Evolutionary conservation across 2,329 filamentous ascomycete genomes (phyloP), one percentile per base, ranked within the genome.

Genomic region (Amesomyces nigricolor): DNA sequence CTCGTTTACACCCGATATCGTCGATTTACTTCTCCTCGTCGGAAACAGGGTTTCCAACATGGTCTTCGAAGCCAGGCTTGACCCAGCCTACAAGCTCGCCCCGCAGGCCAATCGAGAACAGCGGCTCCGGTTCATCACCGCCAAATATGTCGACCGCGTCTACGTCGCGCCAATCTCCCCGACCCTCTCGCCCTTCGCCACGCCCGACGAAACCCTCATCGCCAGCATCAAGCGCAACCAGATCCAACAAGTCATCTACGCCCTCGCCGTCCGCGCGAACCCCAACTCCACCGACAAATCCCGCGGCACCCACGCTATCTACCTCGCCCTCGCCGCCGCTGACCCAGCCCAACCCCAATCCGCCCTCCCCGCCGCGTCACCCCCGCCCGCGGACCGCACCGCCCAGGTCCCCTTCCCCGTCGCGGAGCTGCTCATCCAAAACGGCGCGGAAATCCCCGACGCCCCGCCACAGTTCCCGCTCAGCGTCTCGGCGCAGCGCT

Each of bases 161-260:
- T 97, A 82, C 64, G 86, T 99, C 4, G 86, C 91, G 64, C 85
- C 87, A 0, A 86, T 90, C 26, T 89, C 89, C 2, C 70, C 86
- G 3, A 87, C 86, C 0, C 73, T 91, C 43, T 91, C 89, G 2
- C 82, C 87, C 32, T 94, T 89, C 68, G 77, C 79, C 2, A 89
- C 86, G 0, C 77, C 92, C 0, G 91, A 97, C 58, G 94, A 99
- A 65, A 91, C 89, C 0, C 79, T 99, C 5, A 76, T 99, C 39
- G 91, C 91, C 5, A 91, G 89, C 9, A 91, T 97, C 69, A 99
- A 97, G 78, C 90, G 86, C 72, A 96, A 96, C 70, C 91, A 99
- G 67, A 89, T 99, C 53, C 88, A 94, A 66, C 88, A 91, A 61
- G 91, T 96, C 22, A 81, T 99, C 26, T 95, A 96, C 65, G 92